Percentiles rank a stretch among this genome's conserved stretches.
These are phyloP conservation scores for Penicillium goetzii DNA, from an alignment of 495 filamentous ascomycete species.

Conservation along the genomic window DNA sequence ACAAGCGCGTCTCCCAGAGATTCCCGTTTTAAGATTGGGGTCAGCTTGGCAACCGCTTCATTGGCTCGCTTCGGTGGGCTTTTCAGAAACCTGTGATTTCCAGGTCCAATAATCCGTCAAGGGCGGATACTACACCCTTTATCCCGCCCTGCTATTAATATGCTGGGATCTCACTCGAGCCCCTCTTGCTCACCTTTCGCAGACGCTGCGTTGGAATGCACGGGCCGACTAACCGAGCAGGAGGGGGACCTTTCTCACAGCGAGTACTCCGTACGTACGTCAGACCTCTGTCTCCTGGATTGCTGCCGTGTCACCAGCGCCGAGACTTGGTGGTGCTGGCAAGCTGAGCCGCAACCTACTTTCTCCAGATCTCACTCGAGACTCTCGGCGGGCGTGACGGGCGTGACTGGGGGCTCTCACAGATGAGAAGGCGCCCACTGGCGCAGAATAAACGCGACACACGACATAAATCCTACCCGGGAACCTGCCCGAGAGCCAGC, in stretches of 20 bases:
- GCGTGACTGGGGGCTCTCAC: neutral
- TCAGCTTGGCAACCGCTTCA: constrained; percentile 14
- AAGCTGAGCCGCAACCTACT: constrained; percentile 1
- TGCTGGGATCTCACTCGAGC: neutral
- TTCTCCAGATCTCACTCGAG: neutral
- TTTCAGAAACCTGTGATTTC: neutral
- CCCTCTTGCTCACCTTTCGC: constrained; percentile 8
- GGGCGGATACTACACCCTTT: constrained; percentile 5
- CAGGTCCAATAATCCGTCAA: constrained; percentile 12
- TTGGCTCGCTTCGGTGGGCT: constrained; percentile 17
- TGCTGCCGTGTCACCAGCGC: neutral
- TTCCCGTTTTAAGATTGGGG: constrained; percentile 3
- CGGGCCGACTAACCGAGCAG: constrained; percentile 2
- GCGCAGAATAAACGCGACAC: neutral
- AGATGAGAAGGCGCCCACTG: neutral
- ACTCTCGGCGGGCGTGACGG: neutral
- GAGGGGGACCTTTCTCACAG: neutral
- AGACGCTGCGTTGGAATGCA: neutral
- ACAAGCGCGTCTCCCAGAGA: constrained; percentile 11
- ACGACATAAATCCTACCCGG: neutral
- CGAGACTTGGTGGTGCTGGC: neutral
- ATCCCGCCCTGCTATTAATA: constrained; percentile 21
- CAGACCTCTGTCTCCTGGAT: neutral
- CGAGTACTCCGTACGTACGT: neutral
- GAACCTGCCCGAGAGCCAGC: neutral